phyloP scores from a whole-genome alignment of 306 rosid genomes.

The Abrus precatorius region DNA sequence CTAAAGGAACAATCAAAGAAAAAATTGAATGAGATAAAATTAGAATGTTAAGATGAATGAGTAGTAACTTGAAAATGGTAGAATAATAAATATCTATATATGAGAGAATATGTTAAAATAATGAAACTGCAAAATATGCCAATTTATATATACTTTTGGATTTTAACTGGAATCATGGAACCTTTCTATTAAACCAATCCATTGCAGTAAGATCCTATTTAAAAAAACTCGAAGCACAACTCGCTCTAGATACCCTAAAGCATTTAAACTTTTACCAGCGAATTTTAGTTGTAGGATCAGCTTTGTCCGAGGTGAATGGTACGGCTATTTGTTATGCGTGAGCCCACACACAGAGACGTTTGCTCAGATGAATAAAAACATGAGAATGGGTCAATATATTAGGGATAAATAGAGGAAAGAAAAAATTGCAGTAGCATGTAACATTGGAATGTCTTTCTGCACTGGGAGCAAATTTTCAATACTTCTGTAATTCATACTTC shows the following conservation, averaged over 20 bases:
- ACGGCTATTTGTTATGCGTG: neutral
- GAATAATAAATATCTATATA: too few species aligned
- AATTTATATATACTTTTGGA: too few species aligned
- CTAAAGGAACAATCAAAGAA: too few species aligned
- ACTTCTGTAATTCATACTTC: neutral
- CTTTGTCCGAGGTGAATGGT: neutral
- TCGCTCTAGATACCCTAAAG: neutral
- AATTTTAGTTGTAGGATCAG: neutral
- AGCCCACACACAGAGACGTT: too few species aligned
- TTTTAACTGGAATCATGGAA: neutral
- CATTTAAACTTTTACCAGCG: neutral
- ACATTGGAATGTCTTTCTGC: neutral
- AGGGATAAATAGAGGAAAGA: neutral
- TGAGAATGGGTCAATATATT: neutral
- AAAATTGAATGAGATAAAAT: too few species aligned
- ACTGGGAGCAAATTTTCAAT: neutral
- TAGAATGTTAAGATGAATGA: too few species aligned
- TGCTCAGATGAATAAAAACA: neutral
- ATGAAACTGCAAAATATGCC: too few species aligned
- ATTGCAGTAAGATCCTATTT: neutral
- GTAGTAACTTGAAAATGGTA: too few species aligned
- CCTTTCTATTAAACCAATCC: constrained; percentile 8
- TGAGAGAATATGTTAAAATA: too few species aligned
- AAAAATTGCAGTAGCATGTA: neutral
- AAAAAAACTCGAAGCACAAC: neutral